Percentiles rank a stretch among this genome's conserved stretches.
Conservation (phyloP, 2,329 filamentous ascomycete genomes). For the Helotiales sp. region DNA sequence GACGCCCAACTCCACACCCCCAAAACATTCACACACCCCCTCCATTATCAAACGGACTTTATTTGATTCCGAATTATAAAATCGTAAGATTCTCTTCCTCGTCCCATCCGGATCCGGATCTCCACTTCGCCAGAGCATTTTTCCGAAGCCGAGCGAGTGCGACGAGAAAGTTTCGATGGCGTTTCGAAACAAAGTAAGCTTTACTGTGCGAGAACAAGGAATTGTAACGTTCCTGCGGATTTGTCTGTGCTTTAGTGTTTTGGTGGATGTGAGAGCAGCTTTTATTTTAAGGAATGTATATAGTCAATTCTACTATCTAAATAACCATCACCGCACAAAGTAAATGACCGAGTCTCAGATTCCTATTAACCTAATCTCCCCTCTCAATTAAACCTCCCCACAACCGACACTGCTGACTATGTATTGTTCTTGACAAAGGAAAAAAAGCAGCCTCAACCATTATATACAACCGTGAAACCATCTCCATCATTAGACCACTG, state of each 20-base stretch:
- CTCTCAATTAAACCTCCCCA: not conserved
- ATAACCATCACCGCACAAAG: slow-evolving; percentile 15
- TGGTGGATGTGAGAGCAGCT: not conserved
- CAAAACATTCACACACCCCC: too few relatives aligned
- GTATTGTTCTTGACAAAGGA: not conserved
- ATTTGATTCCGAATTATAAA: too few relatives aligned
- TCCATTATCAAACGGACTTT: too few relatives aligned
- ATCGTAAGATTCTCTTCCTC: too few relatives aligned
- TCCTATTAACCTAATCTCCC: slow-evolving; percentile 4
- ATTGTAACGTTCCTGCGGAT: not conserved
- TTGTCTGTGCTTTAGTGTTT: not conserved
- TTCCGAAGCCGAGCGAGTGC: too few relatives aligned
- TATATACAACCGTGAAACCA: slow-evolving; percentile 16
- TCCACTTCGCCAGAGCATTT: too few relatives aligned
- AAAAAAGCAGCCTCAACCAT: slow-evolving; percentile 16
- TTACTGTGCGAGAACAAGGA: not conserved
- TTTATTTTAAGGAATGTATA: slow-evolving; percentile 31
- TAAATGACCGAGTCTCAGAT: slow-evolving; percentile 32
- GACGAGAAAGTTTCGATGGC: not conserved
- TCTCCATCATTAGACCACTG: not conserved
- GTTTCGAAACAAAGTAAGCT: slow-evolving; percentile 1
- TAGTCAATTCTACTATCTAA: slow-evolving; percentile 27
- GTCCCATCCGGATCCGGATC: too few relatives aligned
- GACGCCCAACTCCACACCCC: too few relatives aligned
- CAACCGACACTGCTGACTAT: slow-evolving; percentile 7